phyloP scores from a whole-genome alignment of 257 asterid genomes.

The Fraxinus americana region DNA sequence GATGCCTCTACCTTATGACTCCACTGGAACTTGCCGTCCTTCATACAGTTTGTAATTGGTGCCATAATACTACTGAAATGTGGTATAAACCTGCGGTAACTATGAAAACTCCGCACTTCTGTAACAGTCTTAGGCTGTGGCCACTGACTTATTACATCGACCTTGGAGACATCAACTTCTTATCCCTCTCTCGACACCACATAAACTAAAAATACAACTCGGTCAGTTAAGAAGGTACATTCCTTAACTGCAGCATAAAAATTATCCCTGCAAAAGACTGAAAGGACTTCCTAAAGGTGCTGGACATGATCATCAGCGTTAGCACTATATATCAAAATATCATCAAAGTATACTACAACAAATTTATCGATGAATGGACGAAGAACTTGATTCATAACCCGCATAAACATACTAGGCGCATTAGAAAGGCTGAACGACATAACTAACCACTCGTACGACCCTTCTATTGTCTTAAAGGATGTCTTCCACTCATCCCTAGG shows the following conservation, averaged over 20 bases:
- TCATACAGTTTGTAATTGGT: too few relatives aligned
- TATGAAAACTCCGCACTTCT: not conserved
- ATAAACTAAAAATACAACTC: too few relatives aligned
- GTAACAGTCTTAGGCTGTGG: not conserved
- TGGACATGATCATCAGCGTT: too few relatives aligned
- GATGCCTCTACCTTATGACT: too few relatives aligned
- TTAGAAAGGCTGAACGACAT: not conserved
- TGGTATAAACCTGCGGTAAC: not conserved
- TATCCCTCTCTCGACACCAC: not conserved
- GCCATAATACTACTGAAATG: too few relatives aligned
- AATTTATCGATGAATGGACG: too few relatives aligned
- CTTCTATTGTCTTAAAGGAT: too few relatives aligned
- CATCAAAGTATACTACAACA: slow-evolving; percentile 22
- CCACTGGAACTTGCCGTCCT: not conserved
- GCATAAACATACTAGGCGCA: slow-evolving; percentile 12
- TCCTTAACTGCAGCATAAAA: too few relatives aligned
- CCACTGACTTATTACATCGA: not conserved
- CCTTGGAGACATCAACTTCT: not conserved
- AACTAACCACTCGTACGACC: too few relatives aligned
- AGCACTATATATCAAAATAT: not conserved
- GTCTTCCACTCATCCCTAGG: too few relatives aligned
- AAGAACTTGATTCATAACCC: slow-evolving; percentile 4
- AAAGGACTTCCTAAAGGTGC: too few relatives aligned
- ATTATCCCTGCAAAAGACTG: not conserved
- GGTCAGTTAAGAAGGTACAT: too few relatives aligned